Percentiles rank a stretch among this genome's conserved stretches.
Conservation (phyloP, 2,329 filamentous ascomycete genomes). For the Phialophora macrospora region DNA sequence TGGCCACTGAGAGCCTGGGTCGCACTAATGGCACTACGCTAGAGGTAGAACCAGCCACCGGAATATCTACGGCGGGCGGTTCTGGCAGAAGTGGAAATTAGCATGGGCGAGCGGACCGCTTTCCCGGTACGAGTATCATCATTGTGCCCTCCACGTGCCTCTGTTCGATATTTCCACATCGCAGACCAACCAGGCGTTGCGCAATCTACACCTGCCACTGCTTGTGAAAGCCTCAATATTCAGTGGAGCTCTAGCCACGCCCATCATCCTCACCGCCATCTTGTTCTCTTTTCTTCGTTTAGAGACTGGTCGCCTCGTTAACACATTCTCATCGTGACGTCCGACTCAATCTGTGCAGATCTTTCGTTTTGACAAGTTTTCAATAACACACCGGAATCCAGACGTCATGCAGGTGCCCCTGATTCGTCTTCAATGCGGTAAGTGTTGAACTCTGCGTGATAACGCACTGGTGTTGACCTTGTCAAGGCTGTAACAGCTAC, state of each 20-base stretch:
- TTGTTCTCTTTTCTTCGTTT: constrained; percentile 14
- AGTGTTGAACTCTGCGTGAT: constrained; percentile 30
- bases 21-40: neutral
- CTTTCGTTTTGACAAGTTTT: neutral
- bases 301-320: neutral
- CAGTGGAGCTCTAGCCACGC: constrained; percentile 19
- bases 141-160: neutral
- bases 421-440: constrained; percentile 72
- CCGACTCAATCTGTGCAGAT: neutral
- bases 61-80: neutral
- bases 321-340: neutral
- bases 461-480: constrained; percentile 35
- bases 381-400: neutral
- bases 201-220: neutral
- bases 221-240: constrained; percentile 12
- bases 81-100: neutral
- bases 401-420: constrained; percentile 74
- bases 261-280: constrained; percentile 29
- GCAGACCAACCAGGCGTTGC: neutral
- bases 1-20: neutral
- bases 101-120: constrained; percentile 2
- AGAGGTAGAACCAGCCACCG: neutral
- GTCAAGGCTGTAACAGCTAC: constrained; percentile 88
- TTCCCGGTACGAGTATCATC: neutral
- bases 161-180: neutral